Conservation (phyloP, 345 rosid species). For the Toxicodendron radicans region DNA sequence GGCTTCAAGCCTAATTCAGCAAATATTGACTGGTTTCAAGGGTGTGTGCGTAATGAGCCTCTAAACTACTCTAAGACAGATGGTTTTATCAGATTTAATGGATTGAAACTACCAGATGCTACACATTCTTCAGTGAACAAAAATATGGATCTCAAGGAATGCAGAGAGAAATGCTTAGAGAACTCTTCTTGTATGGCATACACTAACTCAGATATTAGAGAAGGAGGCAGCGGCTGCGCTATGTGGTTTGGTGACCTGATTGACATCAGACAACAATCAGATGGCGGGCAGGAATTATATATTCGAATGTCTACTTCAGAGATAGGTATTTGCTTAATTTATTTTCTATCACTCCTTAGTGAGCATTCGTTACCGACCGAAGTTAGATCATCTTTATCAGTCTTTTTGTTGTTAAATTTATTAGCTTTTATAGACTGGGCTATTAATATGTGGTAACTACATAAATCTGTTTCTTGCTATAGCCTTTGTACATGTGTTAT, state of each 20-base stretch:
- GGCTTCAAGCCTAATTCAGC: conserved; percentile 16
- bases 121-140: conserved; percentile 18
- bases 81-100: conserved; percentile 27
- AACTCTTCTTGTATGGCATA: conserved; percentile 47
- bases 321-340: conserved; percentile 24
- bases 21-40: conserved; percentile 14
- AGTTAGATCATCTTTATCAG: not conserved
- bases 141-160: conserved; percentile 25
- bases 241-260: conserved; percentile 33
- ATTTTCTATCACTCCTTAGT: not conserved
- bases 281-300: conserved; percentile 38
- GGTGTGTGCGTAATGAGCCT: conserved; percentile 30
- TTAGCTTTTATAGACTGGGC: conserved; percentile 26
- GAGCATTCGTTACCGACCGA: not conserved
- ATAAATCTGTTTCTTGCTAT: not conserved
- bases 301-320: conserved; percentile 47
- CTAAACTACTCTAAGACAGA: conserved; percentile 30
- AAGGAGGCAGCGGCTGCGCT: conserved; percentile 37
- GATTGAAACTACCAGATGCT: conserved; percentile 39
- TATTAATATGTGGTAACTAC: not conserved
- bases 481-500: not conserved
- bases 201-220: conserved; percentile 26
- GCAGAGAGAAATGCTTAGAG: conserved; percentile 27
- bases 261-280: conserved; percentile 34
- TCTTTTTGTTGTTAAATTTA: not conserved